Conservation (phyloP, 2,329 filamentous ascomycete species). For the Talaromyces sp. region DNA sequence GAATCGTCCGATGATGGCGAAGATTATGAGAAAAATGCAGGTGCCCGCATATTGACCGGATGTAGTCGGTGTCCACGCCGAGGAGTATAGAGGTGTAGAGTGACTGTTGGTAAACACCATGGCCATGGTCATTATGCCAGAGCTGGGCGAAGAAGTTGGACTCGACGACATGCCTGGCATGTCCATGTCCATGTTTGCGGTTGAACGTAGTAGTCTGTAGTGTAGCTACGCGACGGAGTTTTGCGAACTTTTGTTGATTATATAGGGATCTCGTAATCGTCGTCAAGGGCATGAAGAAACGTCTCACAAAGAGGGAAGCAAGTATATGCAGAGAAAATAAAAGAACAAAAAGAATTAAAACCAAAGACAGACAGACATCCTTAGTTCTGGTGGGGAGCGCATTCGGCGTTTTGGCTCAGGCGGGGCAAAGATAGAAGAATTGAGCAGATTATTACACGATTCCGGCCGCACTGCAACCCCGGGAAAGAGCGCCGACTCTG, state of each 20-base stretch:
- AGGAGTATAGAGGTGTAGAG: slow-evolving; percentile 60
- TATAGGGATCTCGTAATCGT: not conserved
- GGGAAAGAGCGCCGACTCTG: not conserved
- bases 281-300: not conserved
- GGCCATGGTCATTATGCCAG: slow-evolving; percentile 16
- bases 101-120: slow-evolving; percentile 53
- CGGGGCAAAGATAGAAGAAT: not conserved
- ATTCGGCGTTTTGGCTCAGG: slow-evolving; percentile 7
- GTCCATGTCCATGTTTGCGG: slow-evolving; percentile 4
- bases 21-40: slow-evolving; percentile 81
- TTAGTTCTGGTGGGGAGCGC: not conserved
- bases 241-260: not conserved
- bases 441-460: slow-evolving; percentile 2
- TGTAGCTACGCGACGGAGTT: not conserved
- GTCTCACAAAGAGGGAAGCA: not conserved
- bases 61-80: slow-evolving; percentile 66
- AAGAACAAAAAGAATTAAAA: not conserved
- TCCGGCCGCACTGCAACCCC: too few relatives aligned
- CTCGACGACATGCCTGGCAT: slow-evolving; percentile 6
- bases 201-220: too few relatives aligned
- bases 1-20: slow-evolving; percentile 64
- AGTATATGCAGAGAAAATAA: not conserved
- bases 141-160: slow-evolving; percentile 4
- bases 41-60: slow-evolving; percentile 75
- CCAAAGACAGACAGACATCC: not conserved